Evolutionary conservation across 176 grass and related monocot species (phyloP).

Genomic region (Zea luxurians): DNA sequence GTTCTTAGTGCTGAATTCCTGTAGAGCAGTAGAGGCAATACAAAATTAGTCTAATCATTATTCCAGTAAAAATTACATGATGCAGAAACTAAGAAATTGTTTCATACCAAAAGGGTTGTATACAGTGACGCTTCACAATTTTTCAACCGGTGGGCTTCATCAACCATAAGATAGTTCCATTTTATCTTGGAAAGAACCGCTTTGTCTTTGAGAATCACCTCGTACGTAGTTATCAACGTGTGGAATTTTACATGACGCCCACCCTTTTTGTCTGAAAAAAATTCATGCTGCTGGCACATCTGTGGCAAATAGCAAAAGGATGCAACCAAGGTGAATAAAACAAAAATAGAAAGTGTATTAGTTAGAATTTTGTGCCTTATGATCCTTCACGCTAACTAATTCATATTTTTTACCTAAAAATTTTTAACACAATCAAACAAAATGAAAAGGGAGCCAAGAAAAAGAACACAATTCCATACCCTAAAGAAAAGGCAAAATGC

Average conservation of each 20-base stretch:
- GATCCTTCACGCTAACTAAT: not conserved
- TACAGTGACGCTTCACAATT: constrained; percentile 98
- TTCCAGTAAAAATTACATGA: constrained; percentile 12
- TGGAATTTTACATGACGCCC: constrained; percentile 83
- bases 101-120: constrained; percentile 76
- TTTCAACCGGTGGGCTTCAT: constrained; percentile 96
- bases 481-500: constrained; percentile 10
- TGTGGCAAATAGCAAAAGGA: constrained; percentile 36
- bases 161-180: constrained; percentile 99
- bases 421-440: constrained; percentile 8
- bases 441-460: constrained; percentile 11
- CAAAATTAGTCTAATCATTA: constrained; percentile 24
- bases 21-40: not conserved
- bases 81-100: constrained; percentile 21
- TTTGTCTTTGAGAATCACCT: constrained; percentile 99
- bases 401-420: not conserved
- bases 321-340: not conserved
- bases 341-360: not conserved
- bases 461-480: constrained; percentile 5
- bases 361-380: constrained; percentile 12
- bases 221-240: constrained; percentile 90
- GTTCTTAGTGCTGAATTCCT: constrained; percentile 99
- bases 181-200: constrained; percentile 87
- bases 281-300: constrained; percentile 84
- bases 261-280: constrained; percentile 85